Evolutionary conservation across 1,284 basidiomycete genomes (phyloP).

Genomic region (Trametes sp.): DNA sequence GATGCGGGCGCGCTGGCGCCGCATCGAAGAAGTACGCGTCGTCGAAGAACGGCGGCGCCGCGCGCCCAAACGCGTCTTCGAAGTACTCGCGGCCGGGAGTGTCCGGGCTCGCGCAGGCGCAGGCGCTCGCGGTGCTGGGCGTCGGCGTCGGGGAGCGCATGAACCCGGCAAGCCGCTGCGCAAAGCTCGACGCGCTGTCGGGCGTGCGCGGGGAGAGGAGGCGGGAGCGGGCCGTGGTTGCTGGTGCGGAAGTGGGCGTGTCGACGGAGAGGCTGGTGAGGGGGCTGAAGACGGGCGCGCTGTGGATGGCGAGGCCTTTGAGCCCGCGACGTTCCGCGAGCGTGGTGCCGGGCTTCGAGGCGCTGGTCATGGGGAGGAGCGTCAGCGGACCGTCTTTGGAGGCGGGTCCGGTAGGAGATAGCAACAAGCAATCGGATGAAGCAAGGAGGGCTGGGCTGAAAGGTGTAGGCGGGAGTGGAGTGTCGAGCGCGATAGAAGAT

Average conservation of each 20-base stretch:
- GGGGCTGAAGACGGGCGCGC: neutral
- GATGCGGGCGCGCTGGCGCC: slow-evolving; percentile 2
- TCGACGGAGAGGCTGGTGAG: neutral
- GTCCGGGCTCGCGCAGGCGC: neutral
- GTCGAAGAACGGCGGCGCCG: slow-evolving; percentile 26
- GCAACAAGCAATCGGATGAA: neutral
- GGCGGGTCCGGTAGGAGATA: neutral
- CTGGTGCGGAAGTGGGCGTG: neutral
- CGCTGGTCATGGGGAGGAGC: neutral
- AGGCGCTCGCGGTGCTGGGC: no score
- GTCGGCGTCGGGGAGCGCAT: slow-evolving; percentile 17
- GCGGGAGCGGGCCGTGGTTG: slow-evolving; percentile 4
- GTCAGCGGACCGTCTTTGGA: neutral
- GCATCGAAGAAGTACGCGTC: slow-evolving; percentile 17
- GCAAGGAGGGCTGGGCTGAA: neutral
- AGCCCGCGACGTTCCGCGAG: slow-evolving; percentile 26
- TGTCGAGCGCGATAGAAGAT: slow-evolving; percentile 16
- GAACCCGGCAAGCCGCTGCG: slow-evolving; percentile 23
- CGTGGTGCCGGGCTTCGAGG: neutral
- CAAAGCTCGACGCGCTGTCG: slow-evolving; percentile 19
- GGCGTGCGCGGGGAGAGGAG: slow-evolving; percentile 17
- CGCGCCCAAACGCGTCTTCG: slow-evolving; percentile 24
- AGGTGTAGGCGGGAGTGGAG: neutral
- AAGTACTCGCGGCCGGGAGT: slow-evolving; percentile 8
- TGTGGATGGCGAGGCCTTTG: slow-evolving; percentile 16